phyloP scores from a whole-genome alignment of 2,329 filamentous ascomycete species.

The Zopfia rhizophila region DNA sequence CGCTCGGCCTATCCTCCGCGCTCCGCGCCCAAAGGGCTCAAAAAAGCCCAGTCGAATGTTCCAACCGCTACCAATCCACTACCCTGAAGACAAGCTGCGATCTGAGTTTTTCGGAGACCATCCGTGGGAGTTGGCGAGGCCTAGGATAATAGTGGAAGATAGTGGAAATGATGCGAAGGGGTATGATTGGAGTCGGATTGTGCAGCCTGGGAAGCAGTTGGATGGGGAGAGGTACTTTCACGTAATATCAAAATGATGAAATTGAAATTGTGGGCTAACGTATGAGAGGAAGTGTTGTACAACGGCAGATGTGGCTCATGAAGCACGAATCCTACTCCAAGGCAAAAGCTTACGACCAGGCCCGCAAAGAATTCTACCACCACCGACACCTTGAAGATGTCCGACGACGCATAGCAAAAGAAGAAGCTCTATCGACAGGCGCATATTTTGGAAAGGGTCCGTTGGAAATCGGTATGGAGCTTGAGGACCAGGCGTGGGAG shows the following conservation, averaged over 20 bases:
- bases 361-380: constrained; percentile 89
- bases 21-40: constrained; percentile 56
- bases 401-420: constrained; percentile 81
- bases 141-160: constrained; percentile 83
- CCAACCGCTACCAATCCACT: constrained; percentile 79
- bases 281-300: constrained; percentile 75
- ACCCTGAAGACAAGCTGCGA: constrained; percentile 85
- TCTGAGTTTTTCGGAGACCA: constrained; percentile 90
- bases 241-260: neutral
- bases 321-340: constrained; percentile 63
- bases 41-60: constrained; percentile 79
- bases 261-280: too few relatives aligned
- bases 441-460: constrained; percentile 86
- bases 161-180: constrained; percentile 82
- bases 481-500: constrained; percentile 84
- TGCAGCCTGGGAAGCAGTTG: constrained; percentile 78
- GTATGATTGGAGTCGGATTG: constrained; percentile 82
- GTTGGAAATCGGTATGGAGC: constrained; percentile 79
- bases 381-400: constrained; percentile 85
- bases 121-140: constrained; percentile 95
- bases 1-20: constrained; percentile 64
- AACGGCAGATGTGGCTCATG: constrained; percentile 90
- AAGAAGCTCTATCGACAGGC: constrained; percentile 87
- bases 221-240: constrained; percentile 81
- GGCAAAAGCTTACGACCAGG: constrained; percentile 82